Evolutionary conservation across 805 yeast genomes (phyloP), one percentile per base, ranked within the genome.

Genomic region (Metschnikowia santaceciliae): DNA sequence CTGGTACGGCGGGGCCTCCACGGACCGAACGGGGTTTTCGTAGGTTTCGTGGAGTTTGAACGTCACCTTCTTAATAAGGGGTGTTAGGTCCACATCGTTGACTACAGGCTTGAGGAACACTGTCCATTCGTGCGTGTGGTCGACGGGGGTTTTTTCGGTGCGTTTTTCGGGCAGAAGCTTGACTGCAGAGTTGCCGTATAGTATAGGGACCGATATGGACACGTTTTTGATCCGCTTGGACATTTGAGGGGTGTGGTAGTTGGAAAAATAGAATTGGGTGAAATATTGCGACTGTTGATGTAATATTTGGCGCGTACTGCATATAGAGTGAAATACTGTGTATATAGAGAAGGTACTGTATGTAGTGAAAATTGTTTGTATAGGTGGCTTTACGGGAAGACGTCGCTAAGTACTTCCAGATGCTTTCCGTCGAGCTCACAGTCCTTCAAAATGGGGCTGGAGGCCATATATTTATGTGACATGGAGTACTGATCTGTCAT

Each of bases 121-220:
- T 3, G 97, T 91, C 99, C 99, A 94, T 47, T 82, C 77, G 68
- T 94, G 99, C 2, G 98, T 90, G 62, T 94, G 99, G 60, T 92
- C 97, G 0, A 77, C 76, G 2, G 97, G 96, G 0, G 90, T 84
- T 69, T 5, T 86, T 80, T 60, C 60, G 15, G 64, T 63, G 20
- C 66, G 55, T 80, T 76, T 48, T 72, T 79, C 59, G 52, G 69
- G 38, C 69, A 77, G 32, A 39, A 89, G 69, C 34, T 88, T 90
- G 22, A 77, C 77, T 0, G 96, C 95, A 2, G 81, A 76, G 66
- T 90, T 90, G 6, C 97, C 97, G 62, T 86, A 88, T 32, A 86
- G 67, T 20, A 90, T 81, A 2, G 97, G 96, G 46, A 90, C 80
- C 4, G 90, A 75, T 3, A 90, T 81, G 0, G 91, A 81, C 2